Base-by-base conservation (phyloP, 1,139 yeast genomes). In the Yarrowia galli region DNA sequence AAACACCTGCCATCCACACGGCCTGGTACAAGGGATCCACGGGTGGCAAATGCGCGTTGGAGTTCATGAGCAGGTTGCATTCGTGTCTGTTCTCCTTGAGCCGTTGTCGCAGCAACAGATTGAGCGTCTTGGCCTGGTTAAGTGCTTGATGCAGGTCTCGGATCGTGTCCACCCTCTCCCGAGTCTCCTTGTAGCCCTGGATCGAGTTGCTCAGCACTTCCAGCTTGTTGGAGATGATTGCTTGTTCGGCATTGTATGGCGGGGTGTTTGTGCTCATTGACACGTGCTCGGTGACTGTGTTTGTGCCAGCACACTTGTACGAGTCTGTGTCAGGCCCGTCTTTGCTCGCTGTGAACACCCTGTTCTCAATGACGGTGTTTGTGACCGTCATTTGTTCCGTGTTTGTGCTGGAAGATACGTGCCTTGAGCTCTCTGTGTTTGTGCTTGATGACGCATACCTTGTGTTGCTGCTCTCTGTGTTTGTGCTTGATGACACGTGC, bases 61-160 rank as follows among this genome's bases (percentile, higher is more conserved):
- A 16, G 36, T 40, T 54, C 36, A 40, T 18, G 10, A 54, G 35
- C 12, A 40, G n/a, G 23, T 54, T 54, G 36, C 61, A 54, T 18
- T 54, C 61, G 22, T 54, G 46, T 23, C 61, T 42, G 12, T 25
- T n/a, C 18, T 54, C 61, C 10, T 54, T 54, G 22, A 54, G 61
- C 8, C 61, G 46, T 23, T 54, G 61, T 2, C 61, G 23, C 36
- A 54, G 45, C n/a, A 54, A 18, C 23, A 54, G 4, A 13, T 54
- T 54, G 36, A 40, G 46, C 15, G 61, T 54, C 18, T 54, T 54
- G 6, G 46, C 61, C 46, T 54, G 61, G 23, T 54, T 54, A 5
- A 54, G 23, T 2, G 61, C 46, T 25, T 54, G 61, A 13, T 54
- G 61, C 0, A 54, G 23, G 12, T 38, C 46, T 13, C 61, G 5